phyloP scores from a whole-genome alignment of 305 asterid genomes.

The Fraxinus xanthoxyloides region DNA sequence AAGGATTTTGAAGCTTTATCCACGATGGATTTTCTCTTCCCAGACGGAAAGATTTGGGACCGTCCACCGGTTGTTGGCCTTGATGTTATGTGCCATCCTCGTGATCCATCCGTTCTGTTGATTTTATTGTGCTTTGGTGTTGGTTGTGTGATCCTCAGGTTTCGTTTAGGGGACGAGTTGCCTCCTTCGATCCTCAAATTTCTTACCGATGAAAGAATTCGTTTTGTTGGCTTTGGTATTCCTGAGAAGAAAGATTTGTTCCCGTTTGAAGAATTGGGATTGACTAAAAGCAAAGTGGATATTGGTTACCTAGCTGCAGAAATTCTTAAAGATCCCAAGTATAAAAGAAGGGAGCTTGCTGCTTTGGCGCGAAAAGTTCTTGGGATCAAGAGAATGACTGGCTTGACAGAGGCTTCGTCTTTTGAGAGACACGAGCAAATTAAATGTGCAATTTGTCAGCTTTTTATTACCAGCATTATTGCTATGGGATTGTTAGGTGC shows the following conservation, averaged over 20 bases:
- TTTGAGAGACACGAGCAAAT: slow-evolving; percentile 77
- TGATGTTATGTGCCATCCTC: slow-evolving; percentile 87
- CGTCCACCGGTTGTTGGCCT: slow-evolving; percentile 74
- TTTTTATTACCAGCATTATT: slow-evolving; percentile 60
- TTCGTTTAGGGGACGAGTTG: slow-evolving; percentile 40
- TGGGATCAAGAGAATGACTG: slow-evolving; percentile 65
- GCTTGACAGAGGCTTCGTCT: slow-evolving; percentile 59
- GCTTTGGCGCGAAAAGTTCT: slow-evolving; percentile 43
- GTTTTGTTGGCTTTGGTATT: slow-evolving; percentile 43
- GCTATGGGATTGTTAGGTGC: slow-evolving; percentile 58
- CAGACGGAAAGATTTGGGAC: slow-evolving; percentile 59
- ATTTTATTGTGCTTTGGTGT: slow-evolving; percentile 64
- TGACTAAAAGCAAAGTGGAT: slow-evolving; percentile 29
- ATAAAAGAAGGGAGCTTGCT: slow-evolving; percentile 30
- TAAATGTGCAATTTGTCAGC: slow-evolving; percentile 79
- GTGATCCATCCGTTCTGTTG: slow-evolving; percentile 52
- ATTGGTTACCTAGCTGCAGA: slow-evolving; percentile 41
- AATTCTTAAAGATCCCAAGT: slow-evolving; percentile 28
- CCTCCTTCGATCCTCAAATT: slow-evolving; percentile 42
- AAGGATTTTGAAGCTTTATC: slow-evolving; percentile 70
- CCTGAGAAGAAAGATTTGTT: slow-evolving; percentile 40
- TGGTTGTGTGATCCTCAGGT: slow-evolving; percentile 71
- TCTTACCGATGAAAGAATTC: slow-evolving; percentile 36
- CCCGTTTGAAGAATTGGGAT: slow-evolving; percentile 37
- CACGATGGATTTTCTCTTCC: slow-evolving; percentile 69